Conservation (phyloP, 164 flowering plant genomes). For the Stephania yunnanensis region DNA sequence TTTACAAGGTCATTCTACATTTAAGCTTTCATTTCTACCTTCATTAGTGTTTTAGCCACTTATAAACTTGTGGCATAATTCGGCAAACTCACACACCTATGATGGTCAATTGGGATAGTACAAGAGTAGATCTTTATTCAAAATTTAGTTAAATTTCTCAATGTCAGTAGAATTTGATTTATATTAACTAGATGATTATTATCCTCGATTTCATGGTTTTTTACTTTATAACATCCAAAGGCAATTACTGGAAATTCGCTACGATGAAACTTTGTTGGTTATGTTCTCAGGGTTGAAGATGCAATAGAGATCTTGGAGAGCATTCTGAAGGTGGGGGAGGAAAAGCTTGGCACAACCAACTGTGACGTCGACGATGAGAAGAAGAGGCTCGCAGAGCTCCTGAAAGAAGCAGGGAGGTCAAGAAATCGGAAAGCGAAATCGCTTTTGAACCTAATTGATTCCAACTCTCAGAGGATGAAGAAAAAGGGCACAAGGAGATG, state of each 20-base stretch:
- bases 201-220: not conserved
- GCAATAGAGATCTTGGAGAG: constrained; percentile 89
- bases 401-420: constrained; percentile 88
- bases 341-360: constrained; percentile 93
- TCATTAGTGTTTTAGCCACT: too few relatives aligned
- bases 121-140: too few relatives aligned
- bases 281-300: constrained; percentile 67
- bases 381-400: constrained; percentile 80
- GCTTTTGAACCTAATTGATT: constrained; percentile 79
- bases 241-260: not conserved
- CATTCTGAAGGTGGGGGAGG: constrained; percentile 87
- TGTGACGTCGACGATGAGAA: constrained; percentile 95
- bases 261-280: not conserved
- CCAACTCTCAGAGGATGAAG: constrained; percentile 70
- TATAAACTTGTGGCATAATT: too few relatives aligned
- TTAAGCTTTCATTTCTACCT: not conserved
- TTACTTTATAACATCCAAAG: not conserved
- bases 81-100: too few relatives aligned
- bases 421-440: constrained; percentile 89
- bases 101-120: too few relatives aligned
- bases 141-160: not conserved
- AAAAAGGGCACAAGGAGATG: constrained; percentile 80
- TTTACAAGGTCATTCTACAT: not conserved
- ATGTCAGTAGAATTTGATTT: not conserved
- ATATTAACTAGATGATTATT: not conserved